Evolutionary conservation across 345 rosid species (phyloP).

Genomic region (Sonneratia alba): DNA sequence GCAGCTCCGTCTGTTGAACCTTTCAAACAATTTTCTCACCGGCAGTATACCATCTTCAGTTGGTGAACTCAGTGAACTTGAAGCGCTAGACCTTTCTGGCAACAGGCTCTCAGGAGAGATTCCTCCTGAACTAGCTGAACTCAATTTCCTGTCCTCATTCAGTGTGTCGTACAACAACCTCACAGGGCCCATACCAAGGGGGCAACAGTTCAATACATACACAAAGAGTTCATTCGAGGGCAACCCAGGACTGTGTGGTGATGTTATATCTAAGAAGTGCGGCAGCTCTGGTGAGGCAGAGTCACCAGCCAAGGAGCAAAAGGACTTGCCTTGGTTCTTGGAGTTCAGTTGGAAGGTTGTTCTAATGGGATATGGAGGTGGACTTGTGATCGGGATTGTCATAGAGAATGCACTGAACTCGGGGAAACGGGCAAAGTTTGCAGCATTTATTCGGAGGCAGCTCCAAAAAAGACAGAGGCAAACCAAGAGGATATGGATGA

Average conservation of each 20-base stretch:
- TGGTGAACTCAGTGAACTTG: not conserved
- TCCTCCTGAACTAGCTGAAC: slow-evolving; percentile 1
- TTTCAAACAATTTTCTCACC: slow-evolving; percentile 8
- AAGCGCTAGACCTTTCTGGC: slow-evolving; percentile 5
- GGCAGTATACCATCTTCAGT: not conserved
- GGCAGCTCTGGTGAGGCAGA: not conserved
- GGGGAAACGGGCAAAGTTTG: not conserved
- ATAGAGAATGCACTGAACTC: not conserved
- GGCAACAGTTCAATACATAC: slow-evolving; percentile 15
- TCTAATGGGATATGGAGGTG: slow-evolving; percentile 5
- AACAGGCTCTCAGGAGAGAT: slow-evolving; percentile 12
- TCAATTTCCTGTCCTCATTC: not conserved
- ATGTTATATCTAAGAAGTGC: not conserved
- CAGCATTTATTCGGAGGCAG: not conserved
- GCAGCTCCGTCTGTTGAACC: not conserved
- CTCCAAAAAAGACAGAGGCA: not conserved
- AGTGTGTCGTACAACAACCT: slow-evolving; percentile 14
- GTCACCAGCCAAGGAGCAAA: not conserved
- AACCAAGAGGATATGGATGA: not conserved
- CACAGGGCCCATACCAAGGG: slow-evolving; percentile 11
- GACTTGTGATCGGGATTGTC: not conserved
- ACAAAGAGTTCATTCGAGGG: slow-evolving; percentile 9
- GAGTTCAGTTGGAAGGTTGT: slow-evolving; percentile 4
- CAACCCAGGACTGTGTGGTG: slow-evolving; percentile 15
- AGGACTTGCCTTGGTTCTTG: not conserved